Percentiles rank a stretch among this genome's conserved stretches.
Evolutionary conservation across 805 yeast species (phyloP).

Genomic region (Clavispora vitiphila): DNA sequence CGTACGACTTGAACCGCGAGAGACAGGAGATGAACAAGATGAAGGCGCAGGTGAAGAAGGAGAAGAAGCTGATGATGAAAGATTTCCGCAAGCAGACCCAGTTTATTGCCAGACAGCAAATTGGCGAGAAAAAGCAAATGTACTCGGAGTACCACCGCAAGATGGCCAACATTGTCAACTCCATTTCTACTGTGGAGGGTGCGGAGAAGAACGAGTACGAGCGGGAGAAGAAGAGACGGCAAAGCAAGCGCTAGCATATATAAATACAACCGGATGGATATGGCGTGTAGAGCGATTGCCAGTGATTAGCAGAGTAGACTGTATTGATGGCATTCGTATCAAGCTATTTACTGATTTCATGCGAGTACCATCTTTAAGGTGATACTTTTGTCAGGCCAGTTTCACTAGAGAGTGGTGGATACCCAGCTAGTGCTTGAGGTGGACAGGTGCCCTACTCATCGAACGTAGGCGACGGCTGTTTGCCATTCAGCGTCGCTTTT

Average conservation of each 20-base stretch:
- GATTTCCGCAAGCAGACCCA: constrained; percentile 86
- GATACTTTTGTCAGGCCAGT: too few relatives aligned
- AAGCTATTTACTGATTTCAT: too few relatives aligned
- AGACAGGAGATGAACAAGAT: constrained; percentile 81
- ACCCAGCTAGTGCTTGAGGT: too few relatives aligned
- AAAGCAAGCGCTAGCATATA: constrained; percentile 23
- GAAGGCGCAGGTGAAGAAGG: constrained; percentile 83
- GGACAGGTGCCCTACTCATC: too few relatives aligned
- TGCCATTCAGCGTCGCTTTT: too few relatives aligned
- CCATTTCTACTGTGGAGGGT: constrained; percentile 91
- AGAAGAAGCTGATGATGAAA: constrained; percentile 79
- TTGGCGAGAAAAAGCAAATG: constrained; percentile 68
- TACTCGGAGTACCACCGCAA: constrained; percentile 81
- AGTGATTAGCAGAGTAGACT: too few relatives aligned
- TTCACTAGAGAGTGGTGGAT: too few relatives aligned
- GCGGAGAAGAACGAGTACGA: constrained; percentile 91
- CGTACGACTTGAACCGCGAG: constrained; percentile 77
- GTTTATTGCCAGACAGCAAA: constrained; percentile 82
- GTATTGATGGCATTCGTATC: too few relatives aligned
- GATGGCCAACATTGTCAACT: constrained; percentile 81
- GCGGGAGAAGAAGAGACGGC: constrained; percentile 69
- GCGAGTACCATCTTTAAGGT: too few relatives aligned
- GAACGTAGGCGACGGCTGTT: too few relatives aligned
- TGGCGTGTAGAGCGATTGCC: background rate
- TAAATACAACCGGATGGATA: background rate